Base-by-base conservation (phyloP, 2,329 filamentous ascomycete species). In the Epichloe sp. region DNA sequence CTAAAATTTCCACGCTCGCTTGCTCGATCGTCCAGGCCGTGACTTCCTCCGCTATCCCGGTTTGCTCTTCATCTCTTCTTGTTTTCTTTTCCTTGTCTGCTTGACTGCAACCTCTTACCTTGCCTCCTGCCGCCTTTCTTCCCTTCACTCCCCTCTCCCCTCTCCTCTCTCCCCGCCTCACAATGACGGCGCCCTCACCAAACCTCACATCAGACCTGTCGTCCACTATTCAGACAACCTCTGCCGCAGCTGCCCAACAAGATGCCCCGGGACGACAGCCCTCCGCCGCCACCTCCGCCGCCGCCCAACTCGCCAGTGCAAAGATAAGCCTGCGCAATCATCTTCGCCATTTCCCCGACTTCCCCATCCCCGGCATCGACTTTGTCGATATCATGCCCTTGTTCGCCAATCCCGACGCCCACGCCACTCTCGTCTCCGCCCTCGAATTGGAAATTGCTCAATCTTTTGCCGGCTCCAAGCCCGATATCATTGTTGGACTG, bases 371-470 rank as follows among this genome's bases (percentile, higher is more conserved):
- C 44, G 91, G 93, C 68, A 91, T 98, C 65, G 78, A 95, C 63
- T 98, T 98, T 71, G 88, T 96, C 74, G 93, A 98, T 67, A 97
- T 98, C 71, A 84, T 98, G 69, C 93, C 93, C 55, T 84, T 97
- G 65, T 97, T 98, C 75, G 82, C 87, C 66, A 78, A 88, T 64
- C 82, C 83, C 51, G 65, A 68, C 48, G 76, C 86, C 55, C 91
- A 96, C 72, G 75, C 79, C 59, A 77, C 81, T 51, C 83, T 98
- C 53, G 75, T 96, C 66, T 80, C 83, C 62, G 88, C 88, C 47
- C 85, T 97, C 59, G 86, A 95, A 70, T 76, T 96, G 55, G 85
- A 95, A 68, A 77, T 95, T 57, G 71, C 78, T 52, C 73, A 83
- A 60, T 75, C 76, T 55, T 84, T 84, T 55, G 70, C 74, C 54